Evolutionary conservation across 1,284 basidiomycete genomes (phyloP).

Genomic region (Cutaneotrichosporon dermatis): DNA sequence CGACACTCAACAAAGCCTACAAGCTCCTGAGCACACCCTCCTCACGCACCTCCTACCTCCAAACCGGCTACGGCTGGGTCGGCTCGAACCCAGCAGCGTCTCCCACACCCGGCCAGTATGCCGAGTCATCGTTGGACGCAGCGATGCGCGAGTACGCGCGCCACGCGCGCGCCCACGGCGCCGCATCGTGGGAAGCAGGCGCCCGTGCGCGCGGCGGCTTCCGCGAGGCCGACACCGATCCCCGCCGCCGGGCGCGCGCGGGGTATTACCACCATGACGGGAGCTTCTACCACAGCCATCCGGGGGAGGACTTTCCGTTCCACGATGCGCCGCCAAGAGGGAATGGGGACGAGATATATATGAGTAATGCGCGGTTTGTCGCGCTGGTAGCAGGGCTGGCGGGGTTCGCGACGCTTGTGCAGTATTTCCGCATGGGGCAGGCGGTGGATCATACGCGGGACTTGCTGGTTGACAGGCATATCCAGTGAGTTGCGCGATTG

Average conservation of each 20-base stretch:
- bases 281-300: constrained; percentile 14
- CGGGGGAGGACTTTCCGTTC: constrained; percentile 14
- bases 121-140: constrained; percentile 17
- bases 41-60: constrained; percentile 33
- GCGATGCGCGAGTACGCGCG: constrained; percentile 32
- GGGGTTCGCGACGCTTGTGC: constrained; percentile 4
- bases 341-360: constrained; percentile 16
- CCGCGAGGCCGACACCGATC: constrained; percentile 28
- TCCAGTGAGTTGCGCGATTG: constrained; percentile 34
- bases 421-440: constrained; percentile 19
- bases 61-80: constrained; percentile 44
- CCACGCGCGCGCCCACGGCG: constrained; percentile 27
- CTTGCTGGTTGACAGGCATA: constrained; percentile 32
- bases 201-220: constrained; percentile 15
- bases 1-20: constrained; percentile 43
- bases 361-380: constrained; percentile 17
- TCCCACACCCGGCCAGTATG: not conserved
- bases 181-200: constrained; percentile 26
- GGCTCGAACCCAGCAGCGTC: not conserved
- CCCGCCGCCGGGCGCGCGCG: not conserved
- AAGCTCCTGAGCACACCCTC: constrained; percentile 38
- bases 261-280: constrained; percentile 21
- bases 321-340: constrained; percentile 9
- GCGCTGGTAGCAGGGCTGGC: constrained; percentile 9
- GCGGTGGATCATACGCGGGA: constrained; percentile 27